These are phyloP conservation scores for Aureobasidium pullulans DNA, from an alignment of 2,329 filamentous ascomycete species.

Conservation along the genomic window DNA sequence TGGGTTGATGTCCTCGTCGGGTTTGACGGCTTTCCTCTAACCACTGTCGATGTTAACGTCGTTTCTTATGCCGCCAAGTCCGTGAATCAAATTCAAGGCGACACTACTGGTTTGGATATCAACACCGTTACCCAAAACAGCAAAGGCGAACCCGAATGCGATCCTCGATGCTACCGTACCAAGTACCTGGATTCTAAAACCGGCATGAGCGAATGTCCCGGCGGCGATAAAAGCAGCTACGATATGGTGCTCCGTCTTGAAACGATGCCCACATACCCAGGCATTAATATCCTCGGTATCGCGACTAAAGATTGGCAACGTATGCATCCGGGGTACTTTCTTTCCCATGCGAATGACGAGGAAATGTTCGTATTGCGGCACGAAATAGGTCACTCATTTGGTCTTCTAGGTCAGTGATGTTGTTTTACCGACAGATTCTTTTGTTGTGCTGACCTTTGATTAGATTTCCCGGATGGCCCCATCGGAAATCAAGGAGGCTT, in stretches of 20 bases:
- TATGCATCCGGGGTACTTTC: slow-evolving; percentile 44
- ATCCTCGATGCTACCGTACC: slow-evolving; percentile 36
- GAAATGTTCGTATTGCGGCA: slow-evolving; percentile 41
- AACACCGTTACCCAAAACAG: slow-evolving; percentile 34
- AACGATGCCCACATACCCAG: too few species aligned
- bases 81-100: slow-evolving; percentile 30
- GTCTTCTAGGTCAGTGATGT: slow-evolving; percentile 28
- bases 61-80: slow-evolving; percentile 39
- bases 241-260: slow-evolving; percentile 44
- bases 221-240: slow-evolving; percentile 35
- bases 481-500: slow-evolving; percentile 36
- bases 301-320: slow-evolving; percentile 34
- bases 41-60: slow-evolving; percentile 33
- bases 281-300: slow-evolving; percentile 24
- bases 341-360: slow-evolving; percentile 29
- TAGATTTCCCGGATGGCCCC: slow-evolving; percentile 39
- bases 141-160: slow-evolving; percentile 37
- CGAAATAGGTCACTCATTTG: slow-evolving; percentile 41
- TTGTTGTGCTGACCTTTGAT: too few species aligned
- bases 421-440: too few species aligned
- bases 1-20: slow-evolving; percentile 39
- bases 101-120: slow-evolving; percentile 31
- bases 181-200: slow-evolving; percentile 34
- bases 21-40: slow-evolving; percentile 39
- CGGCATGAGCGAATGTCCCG: slow-evolving; percentile 36